phyloP scores from a whole-genome alignment of 805 yeast species.

The Lachancea kluyveri region DNA sequence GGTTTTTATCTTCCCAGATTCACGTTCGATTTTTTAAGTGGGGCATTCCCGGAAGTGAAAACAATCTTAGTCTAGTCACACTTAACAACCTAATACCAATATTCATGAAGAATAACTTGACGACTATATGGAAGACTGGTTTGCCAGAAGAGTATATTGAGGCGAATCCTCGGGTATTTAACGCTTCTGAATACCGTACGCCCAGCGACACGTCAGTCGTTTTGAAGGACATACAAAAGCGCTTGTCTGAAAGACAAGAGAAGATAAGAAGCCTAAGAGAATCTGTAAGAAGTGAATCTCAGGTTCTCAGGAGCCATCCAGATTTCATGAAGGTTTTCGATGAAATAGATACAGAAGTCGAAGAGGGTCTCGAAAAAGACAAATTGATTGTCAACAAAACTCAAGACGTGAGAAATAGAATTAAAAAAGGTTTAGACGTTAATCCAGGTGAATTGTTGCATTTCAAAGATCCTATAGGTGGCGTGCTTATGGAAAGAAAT shows the following conservation, averaged over 20 bases:
- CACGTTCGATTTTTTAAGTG: slow-evolving; percentile 13
- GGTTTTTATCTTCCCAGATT: slow-evolving; percentile 10
- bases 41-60: slow-evolving; percentile 4
- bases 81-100: slow-evolving; percentile 7
- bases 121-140: slow-evolving; percentile 16
- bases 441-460: no score
- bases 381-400: no score
- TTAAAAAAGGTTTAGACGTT: no score
- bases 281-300: no score
- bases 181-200: not conserved
- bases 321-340: no score
- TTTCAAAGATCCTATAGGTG: no score
- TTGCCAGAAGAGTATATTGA: slow-evolving; percentile 10
- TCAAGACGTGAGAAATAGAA: no score
- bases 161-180: slow-evolving; percentile 1
- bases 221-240: slow-evolving; percentile 5
- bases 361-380: no score
- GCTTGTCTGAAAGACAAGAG: slow-evolving; percentile 2
- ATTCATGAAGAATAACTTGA: slow-evolving; percentile 7
- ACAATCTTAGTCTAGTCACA: slow-evolving; percentile 4
- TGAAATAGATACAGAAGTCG: no score
- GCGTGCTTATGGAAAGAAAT: no score
- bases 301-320: no score
- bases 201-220: slow-evolving; percentile 4
- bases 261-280: not conserved